Evolutionary conservation across 345 rosid genomes (phyloP), one percentile per base, ranked within the genome.

Genomic region (Citrus maxima): DNA sequence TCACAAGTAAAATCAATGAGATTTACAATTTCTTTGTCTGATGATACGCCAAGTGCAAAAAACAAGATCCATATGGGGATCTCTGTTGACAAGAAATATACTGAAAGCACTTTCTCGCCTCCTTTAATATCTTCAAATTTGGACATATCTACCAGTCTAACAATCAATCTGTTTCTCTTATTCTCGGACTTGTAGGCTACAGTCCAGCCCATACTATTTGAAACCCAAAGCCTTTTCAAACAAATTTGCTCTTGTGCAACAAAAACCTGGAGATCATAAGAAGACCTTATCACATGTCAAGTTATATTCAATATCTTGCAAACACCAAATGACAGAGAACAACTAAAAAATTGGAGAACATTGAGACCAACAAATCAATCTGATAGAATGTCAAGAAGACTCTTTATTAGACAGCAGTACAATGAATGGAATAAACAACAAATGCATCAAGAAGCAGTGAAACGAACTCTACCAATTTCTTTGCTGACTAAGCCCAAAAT

Each of bases 171-270:
- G 70, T 92, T 85, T 74, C 97, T 90, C 82, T 90, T 95, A 62
- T 82, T 80, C 60, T 89, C 93, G 0, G 94, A 92, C 82, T 86
- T 82, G 84, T 89, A 91, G 7, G 94, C 80, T 81, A 92, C 85
- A 14, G 93, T 89, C 96, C 97, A 93, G 22, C 85, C 85, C 72
- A 84, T 95, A 66, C 24, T 79, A 79, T 77, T 88, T 25, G 90
- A 87, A 73, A 94, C 74, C 99, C 98, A 95, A 19, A 93, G 90
- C 78, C 93, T 92, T 87, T 86, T 93, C 84, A 83, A 37, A 79
- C 93, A 93, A 59, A 86, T 80, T 80, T 92, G 97, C 79, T 95
- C 99, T 82, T 95, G 99, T 16, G 99, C 97, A 74, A 93, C 84
- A 79, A 93, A 92, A 46, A 86, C 88, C 99, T 95, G 88, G 28